Base-by-base conservation (phyloP, 1,284 basidiomycete species). In the Ustilago hordei region DNA sequence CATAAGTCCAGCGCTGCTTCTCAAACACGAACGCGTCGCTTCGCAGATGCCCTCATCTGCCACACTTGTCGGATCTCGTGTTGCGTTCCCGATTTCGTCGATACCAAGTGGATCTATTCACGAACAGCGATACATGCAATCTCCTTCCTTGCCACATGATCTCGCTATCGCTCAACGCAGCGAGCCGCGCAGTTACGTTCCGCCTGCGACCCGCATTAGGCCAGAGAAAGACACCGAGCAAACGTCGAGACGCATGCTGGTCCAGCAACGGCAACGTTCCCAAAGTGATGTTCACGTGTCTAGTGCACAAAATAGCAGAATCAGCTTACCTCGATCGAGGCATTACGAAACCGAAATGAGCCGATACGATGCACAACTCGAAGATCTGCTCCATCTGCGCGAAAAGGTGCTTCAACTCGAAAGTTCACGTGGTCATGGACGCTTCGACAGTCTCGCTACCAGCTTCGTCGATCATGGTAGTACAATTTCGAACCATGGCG, bases 321-420 rank as follows among this genome's bases (percentile, higher is more conserved):
- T 45, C 15, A 39, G 43, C 32, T 36, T 43, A 34, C 23, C 45
- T 53, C 41, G 45, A 59, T 32, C 59, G 7, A 34, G 28, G 11
- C 59, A 48, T 28, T 47, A 32, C 23, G 41, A 56, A 9, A n/a
- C 41, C 0, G 32, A 32, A 5, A 45, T 15, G 32, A 69, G 61
- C 39, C 56, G 67, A 41, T 69, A 64, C 47, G 68, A 61, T 31
- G 62, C 62, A 5, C 62, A 65, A 28, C 55, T 70, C 19, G 68
- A 64, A 35, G 62, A 70, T 31, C 62, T 70, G 23, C 35, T 61
- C 55, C 54, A 64, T 13, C 62, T 64, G 13, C 68, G 59, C 32
- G 57, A 64, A 15, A 64, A 64, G n/a, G 62, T 56, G 13, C 15
- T 64, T 32, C 57, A 52, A 28, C 28, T 56, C 17, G 61, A 56